Evolutionary conservation across 345 rosid species (phyloP).

Genomic region (Eucalyptus dawsonii): DNA sequence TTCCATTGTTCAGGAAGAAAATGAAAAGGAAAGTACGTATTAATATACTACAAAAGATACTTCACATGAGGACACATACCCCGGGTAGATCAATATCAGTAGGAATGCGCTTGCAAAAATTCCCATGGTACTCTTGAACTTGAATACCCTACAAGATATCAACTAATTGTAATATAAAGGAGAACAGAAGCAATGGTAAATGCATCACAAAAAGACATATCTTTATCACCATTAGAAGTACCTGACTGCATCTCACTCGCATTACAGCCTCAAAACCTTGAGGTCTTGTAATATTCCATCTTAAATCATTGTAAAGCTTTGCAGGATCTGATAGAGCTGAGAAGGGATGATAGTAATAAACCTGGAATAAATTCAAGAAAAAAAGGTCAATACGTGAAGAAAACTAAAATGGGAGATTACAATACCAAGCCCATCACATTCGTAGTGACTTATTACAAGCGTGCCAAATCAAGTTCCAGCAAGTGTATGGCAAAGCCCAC

Average conservation of each 20-base stretch:
- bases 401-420: not conserved
- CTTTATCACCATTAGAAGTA: not conserved
- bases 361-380: slow-evolving; percentile 30
- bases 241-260: slow-evolving; percentile 98
- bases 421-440: not conserved
- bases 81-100: slow-evolving; percentile 91
- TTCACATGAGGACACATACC: slow-evolving; percentile 17
- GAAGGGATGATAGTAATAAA: slow-evolving; percentile 85
- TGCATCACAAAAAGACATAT: not conserved
- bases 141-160: slow-evolving; percentile 71
- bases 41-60: not conserved
- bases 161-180: not conserved
- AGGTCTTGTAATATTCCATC: slow-evolving; percentile 97
- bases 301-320: slow-evolving; percentile 93
- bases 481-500: not conserved
- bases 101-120: slow-evolving; percentile 95
- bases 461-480: not conserved
- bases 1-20: not conserved
- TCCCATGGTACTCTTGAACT: slow-evolving; percentile 91
- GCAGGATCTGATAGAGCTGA: slow-evolving; percentile 86
- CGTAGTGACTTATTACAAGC: not conserved
- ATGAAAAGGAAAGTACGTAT: not conserved
- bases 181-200: not conserved
- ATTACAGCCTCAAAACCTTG: slow-evolving; percentile 99
- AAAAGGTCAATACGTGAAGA: not conserved